These are phyloP conservation scores for Raddia distichophylla DNA, from an alignment of 176 grass and related monocot species.

Conservation along the genomic window DNA sequence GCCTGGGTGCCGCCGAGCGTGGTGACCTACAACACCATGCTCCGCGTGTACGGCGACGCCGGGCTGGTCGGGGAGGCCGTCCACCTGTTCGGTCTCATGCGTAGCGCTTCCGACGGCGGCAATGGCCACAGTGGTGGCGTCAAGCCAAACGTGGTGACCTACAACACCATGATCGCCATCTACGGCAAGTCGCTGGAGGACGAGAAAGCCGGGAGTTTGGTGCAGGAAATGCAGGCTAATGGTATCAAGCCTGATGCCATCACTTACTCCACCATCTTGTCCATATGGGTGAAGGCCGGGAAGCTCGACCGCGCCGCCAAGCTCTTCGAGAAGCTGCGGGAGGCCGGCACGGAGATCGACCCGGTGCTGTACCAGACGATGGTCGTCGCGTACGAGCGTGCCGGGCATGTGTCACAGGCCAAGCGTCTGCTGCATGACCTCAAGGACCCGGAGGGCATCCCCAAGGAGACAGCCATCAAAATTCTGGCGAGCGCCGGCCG, in stretches of 20 bases:
- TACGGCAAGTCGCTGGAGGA: conserved; percentile 93
- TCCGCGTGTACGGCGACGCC: conserved; percentile 87
- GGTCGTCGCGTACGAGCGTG: conserved; percentile 85
- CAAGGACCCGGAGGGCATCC: conserved; percentile 58
- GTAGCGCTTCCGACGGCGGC: conserved; percentile 24
- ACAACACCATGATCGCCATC: conserved; percentile 93
- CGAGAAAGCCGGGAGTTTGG: conserved; percentile 81
- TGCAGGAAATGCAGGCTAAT: conserved; percentile 80
- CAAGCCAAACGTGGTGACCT: conserved; percentile 84
- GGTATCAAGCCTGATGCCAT: conserved; percentile 79
- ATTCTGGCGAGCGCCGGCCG: conserved; percentile 78
- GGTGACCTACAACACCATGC: conserved; percentile 96
- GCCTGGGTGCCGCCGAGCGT: conserved; percentile 67
- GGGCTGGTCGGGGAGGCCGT: conserved; percentile 94
- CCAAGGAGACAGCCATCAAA: conserved; percentile 77
- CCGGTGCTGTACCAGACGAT: conserved; percentile 96
- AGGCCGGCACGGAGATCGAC: conserved; percentile 76
- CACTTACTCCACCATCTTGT: conserved; percentile 90
- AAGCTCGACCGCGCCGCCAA: conserved; percentile 83
- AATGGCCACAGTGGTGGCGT: conserved; percentile 31
- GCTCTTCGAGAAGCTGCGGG: conserved; percentile 83
- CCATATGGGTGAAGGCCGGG: conserved; percentile 88
- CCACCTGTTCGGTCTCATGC: conserved; percentile 85
- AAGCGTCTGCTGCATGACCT: conserved; percentile 81
- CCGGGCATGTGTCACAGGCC: conserved; percentile 61